Conservation (phyloP, 257 asterid genomes). For the Solanum medicagineum region DNA sequence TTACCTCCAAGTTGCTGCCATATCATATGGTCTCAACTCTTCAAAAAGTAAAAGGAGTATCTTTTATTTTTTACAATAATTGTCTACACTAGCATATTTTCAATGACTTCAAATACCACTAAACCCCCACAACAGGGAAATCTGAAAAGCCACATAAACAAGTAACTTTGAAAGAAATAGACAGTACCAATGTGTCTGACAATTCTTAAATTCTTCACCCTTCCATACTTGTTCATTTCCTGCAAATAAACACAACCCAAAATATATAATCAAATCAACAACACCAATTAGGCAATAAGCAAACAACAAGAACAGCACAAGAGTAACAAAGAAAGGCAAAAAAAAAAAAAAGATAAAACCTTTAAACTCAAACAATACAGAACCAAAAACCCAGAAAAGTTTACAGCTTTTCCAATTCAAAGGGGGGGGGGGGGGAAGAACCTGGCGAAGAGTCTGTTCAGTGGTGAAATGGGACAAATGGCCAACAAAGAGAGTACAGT, state of each 20-base stretch:
- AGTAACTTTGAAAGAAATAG: background rate
- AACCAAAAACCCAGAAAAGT: background rate
- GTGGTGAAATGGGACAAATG: slow-evolving; percentile 78
- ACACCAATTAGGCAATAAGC: background rate
- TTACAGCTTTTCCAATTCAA: background rate
- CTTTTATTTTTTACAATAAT: background rate
- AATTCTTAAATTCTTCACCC: slow-evolving; percentile 69
- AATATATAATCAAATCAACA: background rate
- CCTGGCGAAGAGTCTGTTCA: slow-evolving; percentile 70
- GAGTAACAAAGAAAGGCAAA: background rate
- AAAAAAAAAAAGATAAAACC: background rate
- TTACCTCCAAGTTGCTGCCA: background rate
- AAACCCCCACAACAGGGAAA: background rate
- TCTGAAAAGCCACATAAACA: background rate
- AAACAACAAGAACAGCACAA: background rate
- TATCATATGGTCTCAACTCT: background rate
- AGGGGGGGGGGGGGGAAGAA: no score
- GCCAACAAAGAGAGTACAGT: slow-evolving; percentile 77
- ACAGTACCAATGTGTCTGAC: slow-evolving; percentile 51
- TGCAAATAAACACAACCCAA: slow-evolving; percentile 4
- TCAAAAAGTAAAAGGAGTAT: background rate
- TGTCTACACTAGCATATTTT: background rate
- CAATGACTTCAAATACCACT: background rate
- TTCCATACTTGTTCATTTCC: slow-evolving; percentile 81
- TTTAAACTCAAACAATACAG: background rate